Conservation (phyloP, 2,329 filamentous ascomycete genomes). For the Penicillium sp. region DNA sequence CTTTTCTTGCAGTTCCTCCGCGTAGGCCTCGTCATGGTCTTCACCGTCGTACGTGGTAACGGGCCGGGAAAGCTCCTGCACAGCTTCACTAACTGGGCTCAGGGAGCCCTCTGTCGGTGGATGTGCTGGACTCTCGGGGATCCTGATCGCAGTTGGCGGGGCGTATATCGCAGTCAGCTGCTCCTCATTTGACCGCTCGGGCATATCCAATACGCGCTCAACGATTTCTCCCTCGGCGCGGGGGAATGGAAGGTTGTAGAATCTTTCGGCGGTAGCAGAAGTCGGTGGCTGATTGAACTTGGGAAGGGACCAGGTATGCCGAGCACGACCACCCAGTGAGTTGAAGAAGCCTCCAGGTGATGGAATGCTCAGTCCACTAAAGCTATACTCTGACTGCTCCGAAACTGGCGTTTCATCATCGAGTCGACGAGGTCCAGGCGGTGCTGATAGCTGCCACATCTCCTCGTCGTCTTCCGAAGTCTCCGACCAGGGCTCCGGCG, state of each 20-base stretch:
- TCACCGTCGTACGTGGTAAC: slow-evolving; percentile 61
- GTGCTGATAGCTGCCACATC: slow-evolving; percentile 63
- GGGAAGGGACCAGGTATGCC: slow-evolving; percentile 79
- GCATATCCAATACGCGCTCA: slow-evolving; percentile 70
- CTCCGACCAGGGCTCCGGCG: slow-evolving; percentile 45
- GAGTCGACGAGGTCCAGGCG: slow-evolving; percentile 52
- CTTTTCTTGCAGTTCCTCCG: slow-evolving; percentile 71
- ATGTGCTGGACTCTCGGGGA: slow-evolving; percentile 46
- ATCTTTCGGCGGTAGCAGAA: slow-evolving; percentile 88
- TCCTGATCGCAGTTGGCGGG: slow-evolving; percentile 52
- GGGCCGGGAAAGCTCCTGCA: slow-evolving; percentile 63
- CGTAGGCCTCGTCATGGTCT: slow-evolving; percentile 77
- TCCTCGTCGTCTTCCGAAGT: slow-evolving; percentile 60
- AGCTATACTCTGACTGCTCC: slow-evolving; percentile 67
- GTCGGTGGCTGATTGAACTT: slow-evolving; percentile 68
- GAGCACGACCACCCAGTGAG: slow-evolving; percentile 74
- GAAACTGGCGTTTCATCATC: slow-evolving; percentile 56
- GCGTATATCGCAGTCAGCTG: slow-evolving; percentile 41
- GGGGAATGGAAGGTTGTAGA: slow-evolving; percentile 84
- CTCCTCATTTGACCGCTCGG: slow-evolving; percentile 44
- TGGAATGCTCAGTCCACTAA: slow-evolving; percentile 84
- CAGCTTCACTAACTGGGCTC: slow-evolving; percentile 36
- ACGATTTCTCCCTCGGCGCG: slow-evolving; percentile 56
- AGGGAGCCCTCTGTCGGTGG: slow-evolving; percentile 28
- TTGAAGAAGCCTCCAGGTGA: slow-evolving; percentile 93